These are phyloP conservation scores for Cercospora citrullina DNA, from an alignment of 2,329 filamentous ascomycete species.

Conservation along the genomic window DNA sequence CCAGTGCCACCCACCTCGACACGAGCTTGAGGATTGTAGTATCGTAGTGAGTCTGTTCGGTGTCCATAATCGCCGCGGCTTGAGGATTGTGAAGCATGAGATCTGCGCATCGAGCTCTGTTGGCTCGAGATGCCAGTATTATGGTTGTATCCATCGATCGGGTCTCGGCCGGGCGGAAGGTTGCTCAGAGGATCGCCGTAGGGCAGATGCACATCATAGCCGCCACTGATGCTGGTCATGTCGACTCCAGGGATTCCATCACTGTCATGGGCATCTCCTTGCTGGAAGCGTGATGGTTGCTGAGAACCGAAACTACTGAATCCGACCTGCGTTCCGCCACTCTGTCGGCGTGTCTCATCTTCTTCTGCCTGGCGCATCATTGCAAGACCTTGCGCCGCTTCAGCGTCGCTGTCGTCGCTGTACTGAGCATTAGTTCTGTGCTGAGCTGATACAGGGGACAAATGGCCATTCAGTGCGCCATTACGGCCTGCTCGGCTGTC, in stretches of 20 bases:
- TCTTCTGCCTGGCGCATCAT: slow-evolving; percentile 83
- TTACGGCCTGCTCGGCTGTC: slow-evolving; percentile 27
- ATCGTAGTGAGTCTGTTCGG: slow-evolving; percentile 53
- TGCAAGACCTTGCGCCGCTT: slow-evolving; percentile 79
- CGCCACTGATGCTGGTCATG: slow-evolving; percentile 71
- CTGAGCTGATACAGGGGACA: slow-evolving; percentile 47
- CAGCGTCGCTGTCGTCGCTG: slow-evolving; percentile 80
- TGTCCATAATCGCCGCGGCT: slow-evolving; percentile 47
- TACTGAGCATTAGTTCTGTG: slow-evolving; percentile 49
- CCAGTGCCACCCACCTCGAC: slow-evolving; percentile 91
- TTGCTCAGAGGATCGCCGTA: slow-evolving; percentile 57
- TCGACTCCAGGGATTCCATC: slow-evolving; percentile 69
- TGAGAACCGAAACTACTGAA: slow-evolving; percentile 51
- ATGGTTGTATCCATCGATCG: slow-evolving; percentile 33
- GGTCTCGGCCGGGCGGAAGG: slow-evolving; percentile 40
- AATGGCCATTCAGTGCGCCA: slow-evolving; percentile 46
- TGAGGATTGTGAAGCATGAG: slow-evolving; percentile 44
- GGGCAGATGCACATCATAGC: slow-evolving; percentile 62
- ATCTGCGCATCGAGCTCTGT: slow-evolving; percentile 49
- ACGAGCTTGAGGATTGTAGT: slow-evolving; percentile 63
- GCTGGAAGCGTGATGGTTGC: slow-evolving; percentile 40
- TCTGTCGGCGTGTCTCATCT: slow-evolving; percentile 59
- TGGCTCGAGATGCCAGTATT: slow-evolving; percentile 45
- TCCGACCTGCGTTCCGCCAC: slow-evolving; percentile 53
- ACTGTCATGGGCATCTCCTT: slow-evolving; percentile 63